Evolutionary conservation across 2,329 filamentous ascomycete genomes (phyloP).

Genomic region (Microcera coccophila): DNA sequence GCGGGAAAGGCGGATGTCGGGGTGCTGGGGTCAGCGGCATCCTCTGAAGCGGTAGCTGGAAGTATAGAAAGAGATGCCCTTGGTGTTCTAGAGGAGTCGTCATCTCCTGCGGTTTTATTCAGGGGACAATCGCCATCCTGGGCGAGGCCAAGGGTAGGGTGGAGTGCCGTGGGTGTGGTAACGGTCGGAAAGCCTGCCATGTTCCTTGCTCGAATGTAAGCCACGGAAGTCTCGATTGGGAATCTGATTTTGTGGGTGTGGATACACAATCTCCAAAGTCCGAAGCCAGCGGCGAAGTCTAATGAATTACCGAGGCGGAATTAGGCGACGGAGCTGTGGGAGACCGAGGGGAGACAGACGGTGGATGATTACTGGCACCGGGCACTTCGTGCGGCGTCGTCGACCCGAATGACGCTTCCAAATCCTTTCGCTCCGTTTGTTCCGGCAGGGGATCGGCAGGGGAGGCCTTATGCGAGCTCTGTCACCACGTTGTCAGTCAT

Average conservation of each 20-base stretch:
- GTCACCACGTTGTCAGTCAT: background rate
- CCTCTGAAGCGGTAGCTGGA: slow-evolving; percentile 7
- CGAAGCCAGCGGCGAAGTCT: slow-evolving; percentile 25
- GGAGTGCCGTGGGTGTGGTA: slow-evolving; percentile 47
- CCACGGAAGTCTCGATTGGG: slow-evolving; percentile 7
- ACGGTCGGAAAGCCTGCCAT: slow-evolving; percentile 28
- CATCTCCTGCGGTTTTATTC: background rate
- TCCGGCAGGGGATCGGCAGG: background rate
- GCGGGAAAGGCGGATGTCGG: slow-evolving; percentile 20
- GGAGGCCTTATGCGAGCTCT: background rate
- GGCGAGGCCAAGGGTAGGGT: slow-evolving; percentile 46
- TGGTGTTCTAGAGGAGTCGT: background rate
- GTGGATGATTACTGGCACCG: too few relatives aligned
- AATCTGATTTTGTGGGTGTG: slow-evolving; percentile 2
- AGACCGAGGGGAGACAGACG: slow-evolving; percentile 4
- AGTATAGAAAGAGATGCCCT: background rate
- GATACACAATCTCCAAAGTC: slow-evolving; percentile 14
- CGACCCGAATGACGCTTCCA: too few relatives aligned
- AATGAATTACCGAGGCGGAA: slow-evolving; percentile 20
- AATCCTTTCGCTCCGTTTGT: too few relatives aligned
- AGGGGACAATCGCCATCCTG: background rate
- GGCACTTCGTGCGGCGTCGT: too few relatives aligned
- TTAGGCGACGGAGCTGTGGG: slow-evolving; percentile 10
- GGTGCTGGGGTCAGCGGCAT: slow-evolving; percentile 5
- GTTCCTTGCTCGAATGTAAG: slow-evolving; percentile 14